Conservation (phyloP, 139 green algal species). For the Closterium sp. region DNA sequence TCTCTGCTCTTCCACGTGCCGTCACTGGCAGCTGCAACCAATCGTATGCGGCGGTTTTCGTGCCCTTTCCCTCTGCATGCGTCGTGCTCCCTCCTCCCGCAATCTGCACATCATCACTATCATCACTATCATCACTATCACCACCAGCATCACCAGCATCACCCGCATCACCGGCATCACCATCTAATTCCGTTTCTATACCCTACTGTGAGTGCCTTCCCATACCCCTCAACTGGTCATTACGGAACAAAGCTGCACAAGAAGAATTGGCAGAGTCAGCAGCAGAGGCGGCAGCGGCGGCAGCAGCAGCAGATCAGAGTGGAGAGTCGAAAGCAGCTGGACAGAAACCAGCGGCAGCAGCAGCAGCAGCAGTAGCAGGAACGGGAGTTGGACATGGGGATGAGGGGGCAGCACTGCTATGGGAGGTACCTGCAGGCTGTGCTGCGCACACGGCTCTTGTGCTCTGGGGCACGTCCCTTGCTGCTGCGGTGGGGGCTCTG, state of each 20-base stretch:
- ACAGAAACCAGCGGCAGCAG: too few species aligned
- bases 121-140: neutral
- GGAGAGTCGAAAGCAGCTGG: neutral
- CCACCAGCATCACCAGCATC: neutral
- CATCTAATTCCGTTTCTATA: neutral
- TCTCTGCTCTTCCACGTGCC: neutral
- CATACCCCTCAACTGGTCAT: neutral
- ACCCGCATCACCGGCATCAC: neutral
- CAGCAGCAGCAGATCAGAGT: neutral
- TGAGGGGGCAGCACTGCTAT: too few species aligned
- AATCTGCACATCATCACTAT: neutral
- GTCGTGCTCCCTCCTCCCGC: neutral
- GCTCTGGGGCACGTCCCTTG: too few species aligned
- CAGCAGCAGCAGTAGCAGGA: neutral
- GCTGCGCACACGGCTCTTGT: too few species aligned
- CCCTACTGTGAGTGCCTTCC: neutral
- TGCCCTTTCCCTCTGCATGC: neutral
- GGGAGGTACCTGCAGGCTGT: too few species aligned
- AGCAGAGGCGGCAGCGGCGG: neutral
- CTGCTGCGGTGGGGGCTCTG: too few species aligned
- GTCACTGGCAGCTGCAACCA: neutral
- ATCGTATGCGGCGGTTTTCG: neutral
- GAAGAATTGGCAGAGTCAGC: too few species aligned
- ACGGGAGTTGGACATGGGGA: neutral
- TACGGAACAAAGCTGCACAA: too few species aligned